Conservation (phyloP, 805 yeast species). For the Wickerhamiella bombiphila region DNA sequence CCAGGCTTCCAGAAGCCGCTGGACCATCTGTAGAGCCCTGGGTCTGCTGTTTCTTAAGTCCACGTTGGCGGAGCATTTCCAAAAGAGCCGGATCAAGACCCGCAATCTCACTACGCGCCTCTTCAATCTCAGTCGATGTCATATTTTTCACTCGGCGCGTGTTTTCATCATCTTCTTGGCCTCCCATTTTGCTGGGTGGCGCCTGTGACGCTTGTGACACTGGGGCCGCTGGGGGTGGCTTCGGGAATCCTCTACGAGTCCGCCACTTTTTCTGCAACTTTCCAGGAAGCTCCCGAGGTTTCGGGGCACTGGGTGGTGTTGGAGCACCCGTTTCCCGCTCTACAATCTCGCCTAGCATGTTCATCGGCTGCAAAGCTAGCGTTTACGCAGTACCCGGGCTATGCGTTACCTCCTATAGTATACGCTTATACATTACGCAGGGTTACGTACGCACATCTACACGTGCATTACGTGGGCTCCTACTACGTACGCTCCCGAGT, state of each 20-base stretch:
- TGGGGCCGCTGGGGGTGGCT: not conserved
- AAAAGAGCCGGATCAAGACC: constrained; percentile 52
- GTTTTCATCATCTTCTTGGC: constrained; percentile 46
- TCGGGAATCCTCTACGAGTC: not conserved
- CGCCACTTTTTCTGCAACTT: not conserved
- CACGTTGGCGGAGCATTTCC: constrained; percentile 28
- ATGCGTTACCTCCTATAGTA: no score
- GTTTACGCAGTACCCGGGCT: no score
- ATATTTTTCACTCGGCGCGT: constrained; percentile 43
- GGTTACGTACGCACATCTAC: no score
- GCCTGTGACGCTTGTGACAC: no score
- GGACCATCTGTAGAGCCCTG: not conserved
- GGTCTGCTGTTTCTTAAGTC: not conserved
- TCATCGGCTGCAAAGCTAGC: no score
- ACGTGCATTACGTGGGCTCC: no score
- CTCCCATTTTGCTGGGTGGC: not conserved
- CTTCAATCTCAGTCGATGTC: constrained; percentile 49
- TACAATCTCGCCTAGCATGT: constrained; percentile 14
- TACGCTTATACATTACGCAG: no score
- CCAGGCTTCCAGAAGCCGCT: no score
- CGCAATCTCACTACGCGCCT: constrained; percentile 29
- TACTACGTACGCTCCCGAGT: no score
- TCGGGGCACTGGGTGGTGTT: constrained; percentile 9
- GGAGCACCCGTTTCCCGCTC: constrained; percentile 13
- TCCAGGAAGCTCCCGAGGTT: no score